phyloP scores from a whole-genome alignment of 805 yeast species.

The Candida arabinofermentans region DNA sequence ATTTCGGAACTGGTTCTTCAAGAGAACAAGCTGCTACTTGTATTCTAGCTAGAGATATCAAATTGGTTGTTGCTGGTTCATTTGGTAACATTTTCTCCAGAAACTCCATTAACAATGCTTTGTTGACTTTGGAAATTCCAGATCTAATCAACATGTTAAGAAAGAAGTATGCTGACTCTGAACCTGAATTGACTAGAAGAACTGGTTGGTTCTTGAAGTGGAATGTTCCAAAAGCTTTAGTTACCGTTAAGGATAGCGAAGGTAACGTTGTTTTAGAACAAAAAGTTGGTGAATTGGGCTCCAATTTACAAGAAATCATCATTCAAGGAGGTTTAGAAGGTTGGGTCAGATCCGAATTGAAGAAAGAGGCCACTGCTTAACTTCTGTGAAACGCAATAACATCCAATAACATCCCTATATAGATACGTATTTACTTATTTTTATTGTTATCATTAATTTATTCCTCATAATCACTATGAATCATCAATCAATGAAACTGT shows the following conservation, averaged over 20 bases:
- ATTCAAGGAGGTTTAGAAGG: conserved; percentile 97
- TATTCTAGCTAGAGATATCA: conserved; percentile 88
- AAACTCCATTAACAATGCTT: conserved; percentile 94
- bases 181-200: conserved; percentile 80
- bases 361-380: conserved; percentile 26
- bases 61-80: conserved; percentile 92
- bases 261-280: conserved; percentile 65
- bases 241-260: conserved; percentile 66
- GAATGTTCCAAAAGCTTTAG: conserved; percentile 86
- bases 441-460: not conserved
- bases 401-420: not conserved
- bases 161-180: conserved; percentile 49
- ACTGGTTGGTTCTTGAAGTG: conserved; percentile 91
- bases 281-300: conserved; percentile 93
- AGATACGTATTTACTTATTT: not conserved
- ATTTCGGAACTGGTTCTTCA: conserved; percentile 97
- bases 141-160: conserved; percentile 75
- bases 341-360: conserved; percentile 83
- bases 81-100: conserved; percentile 96
- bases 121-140: conserved; percentile 91
- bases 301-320: conserved; percentile 92
- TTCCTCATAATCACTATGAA: too few relatives aligned
- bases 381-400: too few relatives aligned
- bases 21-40: conserved; percentile 99
- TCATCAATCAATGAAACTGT: too few relatives aligned